Evolutionary conservation across 345 rosid genomes (phyloP), one percentile per base, ranked within the genome.

Genomic region (Ceriops zippeliana): DNA sequence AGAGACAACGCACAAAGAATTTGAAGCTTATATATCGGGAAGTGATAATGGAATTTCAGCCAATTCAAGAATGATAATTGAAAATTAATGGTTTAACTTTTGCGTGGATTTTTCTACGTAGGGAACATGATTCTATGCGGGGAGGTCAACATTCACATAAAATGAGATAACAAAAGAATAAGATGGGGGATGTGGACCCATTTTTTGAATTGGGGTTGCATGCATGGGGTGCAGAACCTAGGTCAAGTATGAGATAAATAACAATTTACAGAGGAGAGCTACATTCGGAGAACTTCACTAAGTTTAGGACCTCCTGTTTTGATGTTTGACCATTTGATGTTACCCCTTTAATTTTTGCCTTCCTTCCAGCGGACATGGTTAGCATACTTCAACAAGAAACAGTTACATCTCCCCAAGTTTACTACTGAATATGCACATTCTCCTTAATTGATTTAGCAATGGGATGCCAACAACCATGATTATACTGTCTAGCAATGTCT

Each of bases 181-280:
- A 70, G 67, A 71, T 75, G 56, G 75, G 80, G 79, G 85, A 53
- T 27, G 79, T 82, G 79, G 83, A 78, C 84, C 71, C 81, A 63
- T 47, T 72, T 77, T 56, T 56, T 27, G 27, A 38, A 57, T 6
- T n/a, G 47, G 71, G 61, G 21, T 58, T 58, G 34, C 71, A 59
- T 46, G 51, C 35, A 56, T 37, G 58, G 28, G 58, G 38, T 53
- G 31, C 16, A 31, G 27, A 58, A 57, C 58, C 20, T 52, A 66
- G 56, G 17, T 28, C 17, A 42, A 6, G 52, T 21, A 30, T 57
- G 38, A 32, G 0, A 13, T 20, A 10, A 16, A 53, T 35, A 6
- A 53, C 51, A 46, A 57, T 74, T 59, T 24, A 26, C n/a, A 31
- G 58, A 74, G 42, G 28, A 72, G 72, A 57, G 38, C 65, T n/a